Base-by-base conservation (phyloP, 164 flowering plant species). In the Vitis cinerea region DNA sequence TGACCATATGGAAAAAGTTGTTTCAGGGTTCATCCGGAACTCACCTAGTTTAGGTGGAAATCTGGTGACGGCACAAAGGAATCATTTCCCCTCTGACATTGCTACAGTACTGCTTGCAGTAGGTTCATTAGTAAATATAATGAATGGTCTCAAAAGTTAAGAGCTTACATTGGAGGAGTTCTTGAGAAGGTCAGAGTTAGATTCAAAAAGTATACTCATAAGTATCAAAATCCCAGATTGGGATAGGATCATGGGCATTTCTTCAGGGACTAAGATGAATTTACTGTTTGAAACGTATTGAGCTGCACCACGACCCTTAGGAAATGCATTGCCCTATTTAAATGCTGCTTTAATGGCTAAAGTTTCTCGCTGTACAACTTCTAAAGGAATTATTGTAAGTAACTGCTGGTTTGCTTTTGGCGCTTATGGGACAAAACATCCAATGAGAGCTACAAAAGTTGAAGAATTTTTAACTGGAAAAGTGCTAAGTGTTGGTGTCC, bases 21-120 rank as follows among this genome's bases (percentile, higher is more conserved):
- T 92, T 70, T 79, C 97, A 13, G 67, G 73, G 10, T 90, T 81
- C 54, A 63, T 95, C 11, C 76, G 94, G 57, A 95, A 95, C 71
- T 83, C 91, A 2, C 97, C 92, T 12, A 95, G 94, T 78, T 23
- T 92, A 13, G 99, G 98, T 5, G 99, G 99, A 13, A 95, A 95
- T 81, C 73, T 95, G 75, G 83, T 92, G 57, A 85, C 91, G 96
- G 88, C 98, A 31, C 97, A 91, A 55, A 85, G 90, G 77, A 80
- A 81, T 11, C 63, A 75, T 49, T 91, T 95, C 74, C 94, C 97
- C 63, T 92, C 99, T 8, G 99, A 95, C 76, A 79, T 95, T 68
- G 87, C 88, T n/a, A 95, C 98, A 31, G 37, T 95, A 72, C 91
- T 95, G 49, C 89, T 95, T 71, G 88, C 83, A 53, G 91, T 72